These are phyloP conservation scores for Plectosphaerella sp. DNA, from an alignment of 2,329 filamentous ascomycete species.

Conservation along the genomic window DNA sequence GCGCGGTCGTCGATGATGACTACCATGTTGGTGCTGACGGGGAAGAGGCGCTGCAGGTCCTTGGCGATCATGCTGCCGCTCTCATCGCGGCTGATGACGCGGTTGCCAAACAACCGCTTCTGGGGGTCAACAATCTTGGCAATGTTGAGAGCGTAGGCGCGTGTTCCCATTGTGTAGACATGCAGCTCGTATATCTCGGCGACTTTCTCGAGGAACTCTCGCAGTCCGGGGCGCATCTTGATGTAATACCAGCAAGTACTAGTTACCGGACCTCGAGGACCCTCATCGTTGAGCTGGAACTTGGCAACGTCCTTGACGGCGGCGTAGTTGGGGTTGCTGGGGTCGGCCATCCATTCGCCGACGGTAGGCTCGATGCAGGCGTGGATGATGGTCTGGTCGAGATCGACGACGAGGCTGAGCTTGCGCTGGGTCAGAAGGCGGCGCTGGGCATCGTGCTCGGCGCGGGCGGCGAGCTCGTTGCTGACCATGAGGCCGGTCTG, in stretches of 20 bases:
- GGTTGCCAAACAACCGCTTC: constrained; percentile 83
- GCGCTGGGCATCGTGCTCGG: constrained; percentile 82
- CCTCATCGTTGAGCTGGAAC: constrained; percentile 88
- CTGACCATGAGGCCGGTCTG: constrained; percentile 85
- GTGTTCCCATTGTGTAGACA: constrained; percentile 98
- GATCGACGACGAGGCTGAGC: constrained; percentile 89
- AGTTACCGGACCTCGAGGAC: constrained; percentile 60
- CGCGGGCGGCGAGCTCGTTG: constrained; percentile 70
- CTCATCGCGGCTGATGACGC: constrained; percentile 94
- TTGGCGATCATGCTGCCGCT: constrained; percentile 92
- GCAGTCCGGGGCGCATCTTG: constrained; percentile 86
- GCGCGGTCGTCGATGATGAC: constrained; percentile 97
- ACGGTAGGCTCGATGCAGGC: constrained; percentile 96
- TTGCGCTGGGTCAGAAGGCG: constrained; percentile 77
- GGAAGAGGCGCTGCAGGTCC: constrained; percentile 85
- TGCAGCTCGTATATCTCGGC: constrained; percentile 87
- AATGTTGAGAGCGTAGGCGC: constrained; percentile 91
- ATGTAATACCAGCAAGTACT: constrained; percentile 92
- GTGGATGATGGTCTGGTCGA: constrained; percentile 98
- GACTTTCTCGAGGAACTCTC: constrained; percentile 73
- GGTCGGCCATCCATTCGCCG: constrained; percentile 89
- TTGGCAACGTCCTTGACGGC: constrained; percentile 83
- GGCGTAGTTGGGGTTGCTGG: constrained; percentile 82
- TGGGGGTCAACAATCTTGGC: constrained; percentile 90
- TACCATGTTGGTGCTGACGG: constrained; percentile 97